Evolutionary conservation across 176 grass and related monocot species (phyloP).

Genomic region (Bothriochloa decipiens): DNA sequence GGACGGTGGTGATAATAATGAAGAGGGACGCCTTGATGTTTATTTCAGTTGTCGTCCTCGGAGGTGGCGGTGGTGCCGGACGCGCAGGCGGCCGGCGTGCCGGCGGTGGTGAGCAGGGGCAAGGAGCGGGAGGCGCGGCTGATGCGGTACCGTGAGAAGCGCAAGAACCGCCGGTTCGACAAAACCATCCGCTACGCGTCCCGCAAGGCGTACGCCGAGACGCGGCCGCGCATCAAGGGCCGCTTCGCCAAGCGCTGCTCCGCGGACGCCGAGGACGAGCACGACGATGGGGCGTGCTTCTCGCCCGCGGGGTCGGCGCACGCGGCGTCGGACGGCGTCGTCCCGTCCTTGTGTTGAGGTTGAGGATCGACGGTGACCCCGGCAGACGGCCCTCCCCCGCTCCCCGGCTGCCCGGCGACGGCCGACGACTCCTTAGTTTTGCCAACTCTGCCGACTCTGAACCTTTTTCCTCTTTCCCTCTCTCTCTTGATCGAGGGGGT

Average conservation of each 20-base stretch:
- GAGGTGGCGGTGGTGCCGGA: conserved; percentile 57
- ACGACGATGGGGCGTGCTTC: background rate
- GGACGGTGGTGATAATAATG: background rate
- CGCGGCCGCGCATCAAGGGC: conserved; percentile 84
- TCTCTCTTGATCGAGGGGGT: background rate
- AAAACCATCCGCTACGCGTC: conserved; percentile 94
- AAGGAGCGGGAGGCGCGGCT: conserved; percentile 70
- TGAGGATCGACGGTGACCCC: background rate
- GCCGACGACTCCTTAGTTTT: conserved; percentile 11
- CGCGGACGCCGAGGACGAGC: conserved; percentile 18
- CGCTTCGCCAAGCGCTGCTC: conserved; percentile 72
- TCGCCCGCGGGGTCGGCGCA: conserved; percentile 35
- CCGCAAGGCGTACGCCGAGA: conserved; percentile 86
- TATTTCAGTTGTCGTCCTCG: conserved; percentile 49
- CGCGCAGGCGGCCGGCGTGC: conserved; percentile 20
- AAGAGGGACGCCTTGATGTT: background rate
- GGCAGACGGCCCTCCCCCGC: background rate
- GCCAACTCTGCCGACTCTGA: conserved; percentile 8
- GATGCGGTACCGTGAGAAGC: conserved; percentile 91
- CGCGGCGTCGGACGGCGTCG: conserved; percentile 45
- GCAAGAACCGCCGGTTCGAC: conserved; percentile 77
- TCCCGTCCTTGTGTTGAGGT: conserved; percentile 51
- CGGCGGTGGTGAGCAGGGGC: conserved; percentile 36
- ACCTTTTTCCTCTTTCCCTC: background rate
- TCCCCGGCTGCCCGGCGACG: background rate